These are phyloP conservation scores for Solanum lycopersicoides DNA, from an alignment of 257 asterid genomes.

Conservation along the genomic window DNA sequence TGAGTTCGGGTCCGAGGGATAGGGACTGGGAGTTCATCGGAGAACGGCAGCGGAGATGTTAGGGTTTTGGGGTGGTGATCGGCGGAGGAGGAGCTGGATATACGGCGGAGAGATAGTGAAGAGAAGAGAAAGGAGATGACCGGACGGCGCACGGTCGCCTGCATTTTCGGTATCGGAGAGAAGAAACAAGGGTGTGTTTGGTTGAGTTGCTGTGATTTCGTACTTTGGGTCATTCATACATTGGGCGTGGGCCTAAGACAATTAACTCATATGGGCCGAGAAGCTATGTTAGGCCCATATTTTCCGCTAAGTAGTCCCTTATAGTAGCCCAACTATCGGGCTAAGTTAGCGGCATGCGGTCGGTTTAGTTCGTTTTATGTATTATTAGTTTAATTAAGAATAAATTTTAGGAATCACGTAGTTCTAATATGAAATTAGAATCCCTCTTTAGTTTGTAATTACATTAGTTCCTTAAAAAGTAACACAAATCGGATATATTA, in stretches of 20 bases:
- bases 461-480: no score
- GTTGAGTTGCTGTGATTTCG: background rate
- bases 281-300: background rate
- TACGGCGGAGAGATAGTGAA: conserved; percentile 22
- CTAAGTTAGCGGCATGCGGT: background rate
- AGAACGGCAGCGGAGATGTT: conserved; percentile 7
- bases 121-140: conserved; percentile 18
- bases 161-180: conserved; percentile 5
- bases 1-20: conserved; percentile 28
- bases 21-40: conserved; percentile 1
- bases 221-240: background rate
- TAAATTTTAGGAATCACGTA: no score
- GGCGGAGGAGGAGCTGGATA: conserved; percentile 12
- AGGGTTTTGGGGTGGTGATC: conserved; percentile 8
- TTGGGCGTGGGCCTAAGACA: background rate
- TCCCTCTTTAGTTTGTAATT: no score
- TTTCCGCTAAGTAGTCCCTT: background rate
- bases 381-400: no score
- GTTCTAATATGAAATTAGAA: no score
- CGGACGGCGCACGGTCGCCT: background rate
- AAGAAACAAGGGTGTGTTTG: background rate
- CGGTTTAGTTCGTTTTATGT: background rate
- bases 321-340: background rate
- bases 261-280: background rate
- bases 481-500: no score